Percentiles rank a stretch among this genome's conserved stretches.
Conservation (phyloP, 73 alveolate species). For the Paramecium bursaria region DNA sequence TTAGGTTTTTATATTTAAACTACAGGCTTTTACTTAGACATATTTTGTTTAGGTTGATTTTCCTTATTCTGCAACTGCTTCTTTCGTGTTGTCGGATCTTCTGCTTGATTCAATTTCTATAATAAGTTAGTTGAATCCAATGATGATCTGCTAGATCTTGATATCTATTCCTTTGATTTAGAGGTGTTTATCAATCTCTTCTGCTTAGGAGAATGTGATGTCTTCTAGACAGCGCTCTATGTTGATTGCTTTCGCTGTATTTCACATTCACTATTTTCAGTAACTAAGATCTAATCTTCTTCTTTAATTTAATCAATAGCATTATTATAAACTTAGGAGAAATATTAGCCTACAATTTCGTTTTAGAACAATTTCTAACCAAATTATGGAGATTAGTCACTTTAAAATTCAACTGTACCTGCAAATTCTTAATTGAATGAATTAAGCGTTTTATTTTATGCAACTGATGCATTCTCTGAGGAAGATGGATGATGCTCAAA, state of each 20-base stretch:
- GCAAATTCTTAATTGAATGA: slow-evolving; percentile 47
- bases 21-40: too few relatives aligned
- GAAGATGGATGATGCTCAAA: slow-evolving; percentile 8
- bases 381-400: slow-evolving; percentile 8
- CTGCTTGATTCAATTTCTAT: slow-evolving; percentile 17
- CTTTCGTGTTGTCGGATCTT: too few relatives aligned
- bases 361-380: slow-evolving; percentile 38
- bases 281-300: slow-evolving; percentile 15
- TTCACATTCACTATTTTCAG: background rate
- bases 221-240: background rate
- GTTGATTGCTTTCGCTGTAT: background rate
- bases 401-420: background rate
- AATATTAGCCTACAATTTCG: slow-evolving; percentile 20
- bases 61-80: too few relatives aligned
- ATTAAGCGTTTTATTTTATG: slow-evolving; percentile 29
- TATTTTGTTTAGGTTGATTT: too few relatives aligned
- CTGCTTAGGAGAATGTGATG: background rate
- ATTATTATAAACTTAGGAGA: background rate
- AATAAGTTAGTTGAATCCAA: slow-evolving; percentile 19
- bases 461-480: slow-evolving; percentile 30
- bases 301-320: slow-evolving; percentile 28
- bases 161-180: slow-evolving; percentile 34
- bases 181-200: slow-evolving; percentile 45
- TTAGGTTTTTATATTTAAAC: too few relatives aligned
- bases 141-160: slow-evolving; percentile 28